Evolutionary conservation across 805 yeast species (phyloP), one percentile per base, ranked within the genome.

Genomic region (Clavispora santaluciae): DNA sequence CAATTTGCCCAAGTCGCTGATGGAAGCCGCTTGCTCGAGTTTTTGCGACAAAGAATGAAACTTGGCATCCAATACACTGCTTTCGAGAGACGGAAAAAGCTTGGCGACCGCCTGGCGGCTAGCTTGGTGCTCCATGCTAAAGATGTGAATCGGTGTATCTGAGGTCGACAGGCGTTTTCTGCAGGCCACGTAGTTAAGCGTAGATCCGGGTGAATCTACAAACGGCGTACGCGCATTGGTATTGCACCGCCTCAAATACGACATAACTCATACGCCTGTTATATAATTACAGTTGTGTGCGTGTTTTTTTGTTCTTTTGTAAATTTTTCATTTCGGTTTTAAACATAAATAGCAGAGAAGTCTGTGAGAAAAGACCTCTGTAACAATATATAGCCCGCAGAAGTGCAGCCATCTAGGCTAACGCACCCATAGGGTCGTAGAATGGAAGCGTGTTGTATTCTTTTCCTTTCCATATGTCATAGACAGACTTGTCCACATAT

Each of bases 341-440:
- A 15, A 16, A 28, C 31, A 28, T 28, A 15, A 16, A 28, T 12
- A 25, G 20, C 31, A 28, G 12, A 16, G 16, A 16, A 28, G 31
- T 15, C 31, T 15, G 20, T 20, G 31, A 15, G 16, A 28, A 23
- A n/a, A n/a, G n/a, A n/a, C n/a, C n/a, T n/a, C n/a, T n/a, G n/a
- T n/a, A n/a, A n/a, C n/a, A n/a, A n/a, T n/a, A n/a, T n/a, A n/a
- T n/a, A n/a, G n/a, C n/a, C n/a, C n/a, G n/a, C 25, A n/a, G 25
- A 10, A 23, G n/a, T 23, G 16, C 7, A n/a, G 10, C 31, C 21
- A 22, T 21, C 24, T 46, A 65, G 24, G 73, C 73, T 47, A 68
- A 66, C 8, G 72, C 59, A 17, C 73, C 72, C 71, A 68, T 61
- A 12, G 73, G 73, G 40, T 68, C 74, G 43, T 55, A 66, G 52